Evolutionary conservation across 164 flowering plant genomes (phyloP).

Genomic region (Aristolochia contorta): DNA sequence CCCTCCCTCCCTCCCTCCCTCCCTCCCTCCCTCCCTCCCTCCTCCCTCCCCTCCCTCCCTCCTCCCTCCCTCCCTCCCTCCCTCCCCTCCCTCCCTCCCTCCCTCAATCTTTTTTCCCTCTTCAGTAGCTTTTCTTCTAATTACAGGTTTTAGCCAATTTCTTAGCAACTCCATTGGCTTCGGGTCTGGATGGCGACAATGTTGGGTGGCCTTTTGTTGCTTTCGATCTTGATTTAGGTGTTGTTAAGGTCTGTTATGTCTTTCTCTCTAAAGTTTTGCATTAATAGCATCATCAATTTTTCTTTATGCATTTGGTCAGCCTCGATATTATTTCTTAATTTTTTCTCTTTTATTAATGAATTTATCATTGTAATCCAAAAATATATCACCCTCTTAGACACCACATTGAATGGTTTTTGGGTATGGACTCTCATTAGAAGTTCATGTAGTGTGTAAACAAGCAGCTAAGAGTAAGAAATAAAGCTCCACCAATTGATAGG

Average conservation of each 20-base stretch:
- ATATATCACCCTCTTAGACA: too few relatives aligned
- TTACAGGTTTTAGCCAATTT: conserved; percentile 91
- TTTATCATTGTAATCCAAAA: too few relatives aligned
- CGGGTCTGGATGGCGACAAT: conserved; percentile 53
- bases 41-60: too few relatives aligned
- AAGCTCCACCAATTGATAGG: too few relatives aligned
- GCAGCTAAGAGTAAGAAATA: too few relatives aligned
- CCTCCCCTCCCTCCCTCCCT: not conserved
- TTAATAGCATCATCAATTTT: not conserved
- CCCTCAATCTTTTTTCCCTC: conserved; percentile 1
- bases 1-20: not conserved
- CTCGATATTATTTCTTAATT: too few relatives aligned
- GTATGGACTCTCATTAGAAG: too few relatives aligned
- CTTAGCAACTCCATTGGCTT: conserved; percentile 78
- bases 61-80: not conserved
- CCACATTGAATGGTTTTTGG: too few relatives aligned
- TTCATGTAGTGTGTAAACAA: too few relatives aligned
- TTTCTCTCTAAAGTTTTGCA: not conserved
- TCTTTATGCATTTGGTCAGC: not conserved
- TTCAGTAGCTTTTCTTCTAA: not conserved
- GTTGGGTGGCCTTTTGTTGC: conserved; percentile 80
- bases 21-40: not conserved
- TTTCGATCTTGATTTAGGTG: conserved; percentile 80
- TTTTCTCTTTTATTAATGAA: too few relatives aligned
- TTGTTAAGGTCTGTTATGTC: conserved; percentile 66